These are phyloP conservation scores for Gloeophyllum trabeum DNA, from an alignment of 768 basidiomycete genomes.

Conservation along the genomic window DNA sequence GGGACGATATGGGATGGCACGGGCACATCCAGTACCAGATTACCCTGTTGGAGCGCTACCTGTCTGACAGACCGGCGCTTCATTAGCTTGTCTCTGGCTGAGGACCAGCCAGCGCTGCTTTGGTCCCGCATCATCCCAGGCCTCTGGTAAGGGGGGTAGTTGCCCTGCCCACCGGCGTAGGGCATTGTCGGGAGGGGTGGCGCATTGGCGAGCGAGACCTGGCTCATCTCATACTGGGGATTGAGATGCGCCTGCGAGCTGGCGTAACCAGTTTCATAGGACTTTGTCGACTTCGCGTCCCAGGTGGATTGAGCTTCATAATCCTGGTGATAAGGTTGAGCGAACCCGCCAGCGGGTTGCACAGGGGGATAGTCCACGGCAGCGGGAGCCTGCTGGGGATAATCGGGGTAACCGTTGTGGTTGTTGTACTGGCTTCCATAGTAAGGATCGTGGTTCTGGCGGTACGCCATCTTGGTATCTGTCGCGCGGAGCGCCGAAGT, in stretches of 20 bases:
- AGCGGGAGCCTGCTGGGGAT: background rate
- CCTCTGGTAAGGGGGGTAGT: constrained; percentile 52
- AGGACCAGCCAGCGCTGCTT: constrained; percentile 48
- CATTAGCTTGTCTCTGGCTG: constrained; percentile 71
- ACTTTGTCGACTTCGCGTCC: constrained; percentile 44
- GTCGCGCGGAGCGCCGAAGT: background rate
- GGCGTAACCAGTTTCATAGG: constrained; percentile 51
- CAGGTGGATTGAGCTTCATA: constrained; percentile 19
- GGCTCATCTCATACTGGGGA: constrained; percentile 47
- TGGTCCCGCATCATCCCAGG: constrained; percentile 35
- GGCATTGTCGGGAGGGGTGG: constrained; percentile 48
- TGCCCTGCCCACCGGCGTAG: constrained; percentile 27
- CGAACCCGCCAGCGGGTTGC: constrained; percentile 6
- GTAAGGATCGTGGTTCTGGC: constrained; percentile 42
- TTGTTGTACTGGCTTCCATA: constrained; percentile 11
- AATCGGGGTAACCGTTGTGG: background rate
- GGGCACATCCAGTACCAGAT: constrained; percentile 74
- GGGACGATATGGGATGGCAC: constrained; percentile 75
- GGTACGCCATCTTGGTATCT: constrained; percentile 36
- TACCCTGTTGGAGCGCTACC: constrained; percentile 72
- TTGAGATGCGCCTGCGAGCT: constrained; percentile 69
- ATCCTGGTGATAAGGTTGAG: constrained; percentile 8
- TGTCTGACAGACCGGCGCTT: constrained; percentile 70
- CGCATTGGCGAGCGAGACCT: constrained; percentile 23
- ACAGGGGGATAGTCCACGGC: constrained; percentile 2